A percentile compares a stretch with the other conserved stretches of the same genome.
phyloP scores from a whole-genome alignment of 2,329 filamentous ascomycete species.

The Aspergillus sclerotialis region DNA sequence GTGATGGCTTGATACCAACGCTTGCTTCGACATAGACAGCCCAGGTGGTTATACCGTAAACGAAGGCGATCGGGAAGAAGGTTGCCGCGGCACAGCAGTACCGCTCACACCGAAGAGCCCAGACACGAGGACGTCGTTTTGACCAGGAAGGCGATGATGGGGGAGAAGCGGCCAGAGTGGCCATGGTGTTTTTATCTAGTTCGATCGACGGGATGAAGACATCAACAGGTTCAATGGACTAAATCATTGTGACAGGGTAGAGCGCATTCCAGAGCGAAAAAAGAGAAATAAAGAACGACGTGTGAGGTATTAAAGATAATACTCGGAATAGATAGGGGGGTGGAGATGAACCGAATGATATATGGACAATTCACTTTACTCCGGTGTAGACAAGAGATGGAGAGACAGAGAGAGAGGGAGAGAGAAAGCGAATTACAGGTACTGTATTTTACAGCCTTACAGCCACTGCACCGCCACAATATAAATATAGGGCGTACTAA shows the following conservation, averaged over 20 bases:
- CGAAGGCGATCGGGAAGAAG: conserved; percentile 82
- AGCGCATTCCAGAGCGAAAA: background rate
- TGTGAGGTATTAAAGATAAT: too few relatives aligned
- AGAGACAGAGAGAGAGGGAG: background rate
- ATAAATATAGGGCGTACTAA: too few relatives aligned
- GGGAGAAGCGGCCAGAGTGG: conserved; percentile 30
- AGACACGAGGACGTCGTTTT: conserved; percentile 35
- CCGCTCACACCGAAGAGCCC: conserved; percentile 58
- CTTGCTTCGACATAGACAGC: conserved; percentile 78
- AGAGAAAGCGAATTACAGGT: background rate
- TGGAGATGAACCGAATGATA: too few relatives aligned
- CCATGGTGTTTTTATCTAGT: conserved; percentile 29
- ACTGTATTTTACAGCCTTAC: background rate
- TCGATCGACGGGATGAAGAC: too few relatives aligned
- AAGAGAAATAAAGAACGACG: background rate
- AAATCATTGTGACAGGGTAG: conserved; percentile 9
- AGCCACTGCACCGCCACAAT: background rate
- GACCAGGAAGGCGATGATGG: conserved; percentile 34
- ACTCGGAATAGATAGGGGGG: background rate
- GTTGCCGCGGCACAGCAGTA: conserved; percentile 72
- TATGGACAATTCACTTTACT: too few relatives aligned
- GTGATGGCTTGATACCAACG: conserved; percentile 56
- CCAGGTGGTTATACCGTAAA: conserved; percentile 89
- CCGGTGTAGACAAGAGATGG: too few relatives aligned
- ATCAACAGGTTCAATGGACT: background rate